These are phyloP conservation scores for Baeospora myosura DNA, from an alignment of 1,284 basidiomycete genomes.

Conservation along the genomic window DNA sequence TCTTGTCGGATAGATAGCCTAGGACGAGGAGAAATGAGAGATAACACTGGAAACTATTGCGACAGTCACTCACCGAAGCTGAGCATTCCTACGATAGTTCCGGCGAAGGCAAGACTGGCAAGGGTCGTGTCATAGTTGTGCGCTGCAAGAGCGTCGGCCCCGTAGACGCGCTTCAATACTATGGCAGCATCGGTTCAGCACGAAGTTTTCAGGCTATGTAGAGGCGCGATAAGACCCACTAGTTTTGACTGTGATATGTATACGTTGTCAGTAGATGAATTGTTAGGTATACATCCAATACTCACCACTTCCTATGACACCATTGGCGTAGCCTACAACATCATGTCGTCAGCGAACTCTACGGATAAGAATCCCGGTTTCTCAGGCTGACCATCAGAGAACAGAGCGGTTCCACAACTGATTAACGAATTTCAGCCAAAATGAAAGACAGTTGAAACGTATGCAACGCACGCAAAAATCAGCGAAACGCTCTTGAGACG, in stretches of 20 bases:
- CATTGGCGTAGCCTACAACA: conserved; percentile 72
- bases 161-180: conserved; percentile 67
- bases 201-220: neutral
- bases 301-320: conserved; percentile 68
- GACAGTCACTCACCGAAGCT: conserved; percentile 54
- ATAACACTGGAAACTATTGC: neutral
- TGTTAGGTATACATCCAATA: conserved; percentile 13
- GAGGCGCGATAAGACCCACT: conserved; percentile 29
- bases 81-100: conserved; percentile 81
- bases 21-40: neutral
- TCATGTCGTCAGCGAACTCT: conserved; percentile 8
- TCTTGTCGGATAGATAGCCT: conserved; percentile 74
- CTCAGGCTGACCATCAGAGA: conserved; percentile 69
- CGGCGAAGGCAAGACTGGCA: conserved; percentile 69
- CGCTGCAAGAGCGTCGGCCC: conserved; percentile 35
- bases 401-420: conserved; percentile 79
- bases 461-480: conserved; percentile 63
- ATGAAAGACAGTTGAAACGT: conserved; percentile 6
- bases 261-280: conserved; percentile 1
- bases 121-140: conserved; percentile 58
- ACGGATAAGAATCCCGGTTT: no score
- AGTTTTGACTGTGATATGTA: conserved; percentile 45
- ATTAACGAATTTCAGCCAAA: conserved; percentile 5
- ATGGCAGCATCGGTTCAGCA: conserved; percentile 46
- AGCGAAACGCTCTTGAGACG: conserved; percentile 54